phyloP scores from a whole-genome alignment of 345 rosid genomes.

The sweet orange (Citrus sinensis) region DVS_A1.0 CM039163.1:42952001-42952500 shows the following conservation, averaged over 20 bases:
- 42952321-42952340: constrained; percentile 33
- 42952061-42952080: constrained; percentile 46
- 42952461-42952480: constrained; percentile 32
- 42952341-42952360: constrained; percentile 27
- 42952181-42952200: not conserved
- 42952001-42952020: constrained; percentile 52
- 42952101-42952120: not conserved
- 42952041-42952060: constrained; percentile 40
- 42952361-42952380: constrained; percentile 27
- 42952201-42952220: constrained; percentile 11
- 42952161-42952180: not conserved
- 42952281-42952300: constrained; percentile 34
- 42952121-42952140: constrained; percentile 4
- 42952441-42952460: constrained; percentile 36
- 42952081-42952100: constrained; percentile 1
- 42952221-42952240: constrained; percentile 13
- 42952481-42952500: constrained; percentile 32
- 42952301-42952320: constrained; percentile 32
- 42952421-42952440: constrained; percentile 28
- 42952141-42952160: not conserved
- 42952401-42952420: constrained; percentile 26
- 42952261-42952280: constrained; percentile 46
- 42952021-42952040: constrained; percentile 35
- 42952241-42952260: constrained; percentile 4
- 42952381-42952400: constrained; percentile 31